Conservation (phyloP, 441 rosid genomes). For the Sinapis alba region DNA sequence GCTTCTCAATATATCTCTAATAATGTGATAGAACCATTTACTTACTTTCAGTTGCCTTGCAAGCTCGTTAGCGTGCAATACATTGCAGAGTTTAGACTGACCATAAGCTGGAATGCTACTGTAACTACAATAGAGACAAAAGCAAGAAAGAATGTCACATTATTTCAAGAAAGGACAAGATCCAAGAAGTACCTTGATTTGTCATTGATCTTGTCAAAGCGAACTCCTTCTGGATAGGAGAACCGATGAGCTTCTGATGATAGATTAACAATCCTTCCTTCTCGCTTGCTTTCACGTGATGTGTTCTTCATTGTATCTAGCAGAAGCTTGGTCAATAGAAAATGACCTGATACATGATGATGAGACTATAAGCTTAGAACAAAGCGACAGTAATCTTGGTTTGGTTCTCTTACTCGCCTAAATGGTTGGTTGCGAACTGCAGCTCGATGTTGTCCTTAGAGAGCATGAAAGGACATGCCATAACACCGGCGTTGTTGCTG, state of each 20-base stretch:
- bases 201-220: slow-evolving; percentile 60
- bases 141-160: slow-evolving; percentile 4
- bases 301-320: slow-evolving; percentile 71
- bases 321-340: slow-evolving; percentile 64
- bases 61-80: slow-evolving; percentile 63
- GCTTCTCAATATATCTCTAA: too few relatives aligned
- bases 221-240: slow-evolving; percentile 60
- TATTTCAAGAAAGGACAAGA: background rate
- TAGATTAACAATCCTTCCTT: slow-evolving; percentile 71
- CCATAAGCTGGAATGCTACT: slow-evolving; percentile 48
- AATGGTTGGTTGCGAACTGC: slow-evolving; percentile 62
- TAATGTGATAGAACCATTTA: background rate
- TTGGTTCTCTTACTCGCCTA: slow-evolving; percentile 40
- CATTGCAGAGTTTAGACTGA: slow-evolving; percentile 61
- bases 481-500: slow-evolving; percentile 68
- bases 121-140: slow-evolving; percentile 40
- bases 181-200: slow-evolving; percentile 45
- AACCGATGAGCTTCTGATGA: slow-evolving; percentile 62
- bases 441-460: slow-evolving; percentile 63
- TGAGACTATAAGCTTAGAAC: background rate
- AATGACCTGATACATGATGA: slow-evolving; percentile 56
- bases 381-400: background rate
- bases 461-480: slow-evolving; percentile 60
- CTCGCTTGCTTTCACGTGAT: slow-evolving; percentile 48
- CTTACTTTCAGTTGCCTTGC: slow-evolving; percentile 54